Conservation (phyloP, 768 basidiomycete genomes). For the Porpolomopsis calyptriformis region DNA sequence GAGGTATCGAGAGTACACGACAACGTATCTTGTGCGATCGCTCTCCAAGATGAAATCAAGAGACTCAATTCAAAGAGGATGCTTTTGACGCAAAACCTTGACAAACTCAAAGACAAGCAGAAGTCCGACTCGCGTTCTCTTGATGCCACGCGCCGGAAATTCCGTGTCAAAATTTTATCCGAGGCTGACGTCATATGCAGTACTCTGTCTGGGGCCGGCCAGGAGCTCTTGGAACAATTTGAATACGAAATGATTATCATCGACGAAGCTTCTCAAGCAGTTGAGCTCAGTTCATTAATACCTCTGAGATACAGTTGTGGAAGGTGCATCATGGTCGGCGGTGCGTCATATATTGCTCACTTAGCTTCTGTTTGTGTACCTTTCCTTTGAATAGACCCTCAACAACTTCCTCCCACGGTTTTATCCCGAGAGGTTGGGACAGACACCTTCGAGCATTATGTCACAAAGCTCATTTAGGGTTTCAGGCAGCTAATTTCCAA, state of each 20-base stretch:
- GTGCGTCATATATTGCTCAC: conserved; percentile 1
- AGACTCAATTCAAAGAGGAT: conserved; percentile 55
- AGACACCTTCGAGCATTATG: not conserved
- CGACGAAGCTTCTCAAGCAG: conserved; percentile 95
- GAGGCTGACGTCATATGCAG: conserved; percentile 91
- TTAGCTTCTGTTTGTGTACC: not conserved
- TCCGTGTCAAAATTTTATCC: conserved; percentile 63
- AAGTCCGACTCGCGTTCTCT: conserved; percentile 71
- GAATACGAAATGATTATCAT: conserved; percentile 96
- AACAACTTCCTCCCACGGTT: conserved; percentile 90
- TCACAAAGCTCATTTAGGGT: not conserved
- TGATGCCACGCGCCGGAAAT: conserved; percentile 69
- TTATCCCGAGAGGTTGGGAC: conserved; percentile 32
- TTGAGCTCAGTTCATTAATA: conserved; percentile 90
- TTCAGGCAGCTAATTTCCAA: conserved; percentile 51
- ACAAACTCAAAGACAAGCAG: conserved; percentile 72
- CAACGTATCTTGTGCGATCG: conserved; percentile 40
- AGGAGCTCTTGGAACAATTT: conserved; percentile 70
- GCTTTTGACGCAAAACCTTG: conserved; percentile 55
- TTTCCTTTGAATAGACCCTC: conserved; percentile 42
- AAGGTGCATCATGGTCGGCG: conserved; percentile 86
- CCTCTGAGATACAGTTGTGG: conserved; percentile 81
- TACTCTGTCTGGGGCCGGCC: conserved; percentile 88
- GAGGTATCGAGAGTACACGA: conserved; percentile 50
- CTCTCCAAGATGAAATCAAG: conserved; percentile 62